Percentiles rank a stretch among this genome's conserved stretches.
Evolutionary conservation across 2,329 filamentous ascomycete species (phyloP).

Genomic region (Penicillium corylophilum): DNA sequence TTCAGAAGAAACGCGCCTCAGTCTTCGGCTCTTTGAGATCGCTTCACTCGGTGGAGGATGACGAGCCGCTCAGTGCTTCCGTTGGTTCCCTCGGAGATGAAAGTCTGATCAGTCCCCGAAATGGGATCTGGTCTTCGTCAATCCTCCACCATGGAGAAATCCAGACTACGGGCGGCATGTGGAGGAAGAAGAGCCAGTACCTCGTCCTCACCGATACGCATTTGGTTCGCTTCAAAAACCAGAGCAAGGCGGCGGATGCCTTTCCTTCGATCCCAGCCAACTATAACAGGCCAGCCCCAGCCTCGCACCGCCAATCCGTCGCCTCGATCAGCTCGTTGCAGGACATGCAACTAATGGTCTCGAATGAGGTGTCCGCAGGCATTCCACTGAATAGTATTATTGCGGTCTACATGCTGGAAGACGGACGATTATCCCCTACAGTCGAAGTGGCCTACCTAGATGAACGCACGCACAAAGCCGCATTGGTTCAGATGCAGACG

Average conservation of each 20-base stretch:
- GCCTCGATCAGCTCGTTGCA: constrained; percentile 61
- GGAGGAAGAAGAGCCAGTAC: constrained; percentile 71
- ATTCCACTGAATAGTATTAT: constrained; percentile 66
- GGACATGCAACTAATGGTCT: constrained; percentile 59
- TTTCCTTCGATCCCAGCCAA: constrained; percentile 55
- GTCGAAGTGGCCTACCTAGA: constrained; percentile 69
- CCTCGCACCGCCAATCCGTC: constrained; percentile 55
- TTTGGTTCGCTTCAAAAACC: constrained; percentile 67
- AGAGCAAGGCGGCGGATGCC: constrained; percentile 62
- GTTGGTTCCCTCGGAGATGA: constrained; percentile 52
- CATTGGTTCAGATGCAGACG: constrained; percentile 64
- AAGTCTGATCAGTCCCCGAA: constrained; percentile 36
- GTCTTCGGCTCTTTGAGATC: constrained; percentile 60
- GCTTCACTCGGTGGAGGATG: constrained; percentile 52
- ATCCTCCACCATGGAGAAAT: constrained; percentile 69
- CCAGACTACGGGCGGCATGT: constrained; percentile 67
- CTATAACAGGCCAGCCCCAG: constrained; percentile 40
- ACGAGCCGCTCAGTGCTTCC: constrained; percentile 53
- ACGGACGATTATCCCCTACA: constrained; percentile 64
- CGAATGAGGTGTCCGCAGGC: constrained; percentile 54
- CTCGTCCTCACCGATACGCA: constrained; percentile 69
- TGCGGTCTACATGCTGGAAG: constrained; percentile 65
- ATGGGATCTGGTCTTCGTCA: constrained; percentile 40
- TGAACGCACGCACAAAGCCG: constrained; percentile 60
- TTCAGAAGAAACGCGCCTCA: constrained; percentile 52